Conservation (phyloP, 225 moss, liverwort and hornwort genomes). For the Thuidium tamariscinum region DNA sequence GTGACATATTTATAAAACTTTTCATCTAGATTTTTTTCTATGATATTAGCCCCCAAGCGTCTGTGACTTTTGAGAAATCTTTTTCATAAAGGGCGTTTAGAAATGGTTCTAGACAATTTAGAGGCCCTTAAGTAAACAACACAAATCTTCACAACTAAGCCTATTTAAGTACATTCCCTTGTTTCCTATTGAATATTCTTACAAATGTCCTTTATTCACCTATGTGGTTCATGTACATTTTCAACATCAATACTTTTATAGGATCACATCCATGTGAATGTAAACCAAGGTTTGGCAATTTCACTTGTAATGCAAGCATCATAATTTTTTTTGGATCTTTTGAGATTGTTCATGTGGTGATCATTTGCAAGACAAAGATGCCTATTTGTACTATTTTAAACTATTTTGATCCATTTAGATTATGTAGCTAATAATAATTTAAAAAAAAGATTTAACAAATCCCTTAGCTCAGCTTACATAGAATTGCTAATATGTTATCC, state of each 20-base stretch:
- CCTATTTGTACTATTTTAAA: no score
- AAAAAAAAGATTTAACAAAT: no score
- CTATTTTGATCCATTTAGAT: no score
- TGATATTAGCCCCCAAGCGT: not conserved
- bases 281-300: no score
- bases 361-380: no score
- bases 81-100: not conserved
- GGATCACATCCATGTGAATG: no score
- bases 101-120: fast-evolving
- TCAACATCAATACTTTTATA: not conserved
- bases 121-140: not conserved
- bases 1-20: not conserved
- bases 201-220: not conserved
- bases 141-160: not conserved
- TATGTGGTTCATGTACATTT: not conserved
- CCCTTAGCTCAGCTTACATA: no score
- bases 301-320: no score
- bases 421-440: no score
- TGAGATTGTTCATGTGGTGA: no score
- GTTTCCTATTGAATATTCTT: not conserved
- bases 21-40: not conserved
- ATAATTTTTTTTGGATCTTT: no score
- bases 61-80: not conserved
- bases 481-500: no score
- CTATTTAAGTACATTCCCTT: not conserved